Percentiles rank a stretch among this genome's conserved stretches.
phyloP scores from a whole-genome alignment of 208 protist genomes.

The Acanthamoeba castellanii region DNA sequence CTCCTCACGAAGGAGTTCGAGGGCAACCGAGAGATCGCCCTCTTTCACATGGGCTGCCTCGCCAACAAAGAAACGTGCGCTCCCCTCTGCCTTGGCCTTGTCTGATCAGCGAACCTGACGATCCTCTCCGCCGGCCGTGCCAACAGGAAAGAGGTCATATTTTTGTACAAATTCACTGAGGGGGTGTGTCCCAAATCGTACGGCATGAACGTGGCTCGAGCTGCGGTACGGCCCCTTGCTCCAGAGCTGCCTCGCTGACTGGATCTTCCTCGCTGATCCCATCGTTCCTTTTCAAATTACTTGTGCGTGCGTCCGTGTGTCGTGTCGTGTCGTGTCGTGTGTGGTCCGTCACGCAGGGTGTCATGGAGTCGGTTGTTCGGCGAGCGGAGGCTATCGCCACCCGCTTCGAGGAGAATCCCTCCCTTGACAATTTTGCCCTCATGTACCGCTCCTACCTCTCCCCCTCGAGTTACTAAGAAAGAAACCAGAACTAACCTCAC shows the following conservation, averaged over 20 bases:
- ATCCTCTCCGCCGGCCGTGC: too few relatives aligned
- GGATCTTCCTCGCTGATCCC: neutral
- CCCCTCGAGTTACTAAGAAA: too few relatives aligned
- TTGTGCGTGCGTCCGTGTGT: neutral
- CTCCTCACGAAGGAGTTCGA: conserved; percentile 91
- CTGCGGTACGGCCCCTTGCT: neutral
- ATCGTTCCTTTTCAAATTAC: neutral
- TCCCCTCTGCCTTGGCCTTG: neutral
- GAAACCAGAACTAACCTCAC: too few relatives aligned
- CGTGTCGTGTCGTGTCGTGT: neutral
- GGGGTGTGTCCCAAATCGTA: conserved; percentile 88
- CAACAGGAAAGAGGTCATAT: conserved; percentile 83
- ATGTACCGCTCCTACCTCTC: neutral
- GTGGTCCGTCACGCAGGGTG: neutral
- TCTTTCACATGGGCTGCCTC: conserved; percentile 86
- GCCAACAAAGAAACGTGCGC: conserved; percentile 78
- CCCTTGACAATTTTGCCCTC: conserved; percentile 44
- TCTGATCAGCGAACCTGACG: neutral
- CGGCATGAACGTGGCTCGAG: conserved; percentile 88
- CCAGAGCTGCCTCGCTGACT: neutral
- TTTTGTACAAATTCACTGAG: conserved; percentile 86
- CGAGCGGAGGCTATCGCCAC: conserved; percentile 62
- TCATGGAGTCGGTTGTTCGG: conserved; percentile 47
- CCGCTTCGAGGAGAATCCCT: conserved; percentile 66
- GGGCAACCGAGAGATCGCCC: conserved; percentile 10